Evolutionary conservation across 352 stramenopile species (phyloP), one percentile per base, ranked within the genome.

Genomic region (Labyrinthula sp.): DNA sequence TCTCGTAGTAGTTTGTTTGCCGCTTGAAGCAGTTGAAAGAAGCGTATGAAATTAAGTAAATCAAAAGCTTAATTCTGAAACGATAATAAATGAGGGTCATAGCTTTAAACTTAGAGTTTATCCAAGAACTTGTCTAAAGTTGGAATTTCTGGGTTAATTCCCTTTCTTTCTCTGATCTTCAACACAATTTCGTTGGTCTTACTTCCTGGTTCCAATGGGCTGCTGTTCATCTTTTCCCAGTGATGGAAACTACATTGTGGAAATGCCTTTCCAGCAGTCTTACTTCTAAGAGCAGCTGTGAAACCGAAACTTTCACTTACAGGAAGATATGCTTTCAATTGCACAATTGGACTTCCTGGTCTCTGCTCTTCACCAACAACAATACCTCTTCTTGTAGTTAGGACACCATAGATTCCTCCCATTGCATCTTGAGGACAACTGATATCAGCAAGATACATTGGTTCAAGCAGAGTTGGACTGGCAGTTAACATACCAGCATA

Each of bases 261-360:
- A 82, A 99, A 99, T 28, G 88, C 90, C 79, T 97, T 95, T 68
- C 90, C 90, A 60, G 84, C 88, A n/a, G 89, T 97, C 68, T 85
- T 77, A 39, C 87, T 84, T 70, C 89, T 82, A 35, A 99, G 71
- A 61, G 94, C 84, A 43, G 79, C 82, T 38, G 85, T 95, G 79
- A 99, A 98, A 57, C 90, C 90, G 65, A 99, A 98, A 38, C 88
- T 97, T 70, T 99, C 90, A 73, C 94, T 94, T 22, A 99, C 89
- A 59, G 89, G 89, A 61, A 99, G 64, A 76, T 97, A 97, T 28
- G 88, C 88, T 71, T 95, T 93, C 30, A 98, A 72, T 62, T 92
- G 86, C 73, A 95, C 92, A 24, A 69, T 68, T 24, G 87, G 88
- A 47, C 86, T 97, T 68, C 89, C 89, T 33, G 83, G 82, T 57